phyloP scores from a whole-genome alignment of 139 green algal species.

The Coccomyxa sp. region DNA sequence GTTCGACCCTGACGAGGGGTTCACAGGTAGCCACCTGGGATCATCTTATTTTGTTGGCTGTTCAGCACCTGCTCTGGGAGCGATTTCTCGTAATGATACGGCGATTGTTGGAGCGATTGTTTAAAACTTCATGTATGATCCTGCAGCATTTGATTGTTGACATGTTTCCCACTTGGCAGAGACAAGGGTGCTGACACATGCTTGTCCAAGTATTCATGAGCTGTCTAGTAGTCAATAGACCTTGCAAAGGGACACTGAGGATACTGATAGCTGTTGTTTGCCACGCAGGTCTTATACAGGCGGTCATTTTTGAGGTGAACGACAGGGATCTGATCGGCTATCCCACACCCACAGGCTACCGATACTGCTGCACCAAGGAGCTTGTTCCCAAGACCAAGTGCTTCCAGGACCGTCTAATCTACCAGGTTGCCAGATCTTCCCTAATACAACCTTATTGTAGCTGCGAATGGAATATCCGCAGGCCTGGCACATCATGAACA shows the following conservation, averaged over 20 bases:
- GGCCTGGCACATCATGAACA: too few species aligned
- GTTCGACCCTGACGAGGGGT: slow-evolving; percentile 25
- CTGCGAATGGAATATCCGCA: too few species aligned
- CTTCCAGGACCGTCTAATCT: slow-evolving; percentile 45
- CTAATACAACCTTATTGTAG: background rate
- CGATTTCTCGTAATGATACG: too few species aligned
- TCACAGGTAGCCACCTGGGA: slow-evolving; percentile 30
- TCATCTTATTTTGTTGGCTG: background rate
- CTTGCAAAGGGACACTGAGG: too few species aligned
- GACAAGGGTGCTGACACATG: too few species aligned
- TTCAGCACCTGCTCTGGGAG: too few species aligned
- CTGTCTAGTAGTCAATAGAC: too few species aligned
- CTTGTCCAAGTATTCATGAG: too few species aligned
- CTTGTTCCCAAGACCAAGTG: slow-evolving; percentile 40
- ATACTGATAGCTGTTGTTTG: background rate
- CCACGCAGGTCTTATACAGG: slow-evolving; percentile 25
- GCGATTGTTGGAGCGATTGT: too few species aligned
- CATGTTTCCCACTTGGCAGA: too few species aligned
- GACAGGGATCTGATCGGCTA: slow-evolving; percentile 50
- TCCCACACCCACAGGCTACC: slow-evolving; percentile 17
- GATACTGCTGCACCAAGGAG: slow-evolving; percentile 55
- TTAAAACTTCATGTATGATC: too few species aligned
- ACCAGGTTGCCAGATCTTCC: slow-evolving; percentile 15
- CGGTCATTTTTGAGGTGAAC: slow-evolving; percentile 55
- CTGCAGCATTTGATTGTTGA: too few species aligned